Percentiles rank a stretch among this genome's conserved stretches.
phyloP scores from a whole-genome alignment of 345 rosid species.

The Stellera chamaejasme region DNA sequence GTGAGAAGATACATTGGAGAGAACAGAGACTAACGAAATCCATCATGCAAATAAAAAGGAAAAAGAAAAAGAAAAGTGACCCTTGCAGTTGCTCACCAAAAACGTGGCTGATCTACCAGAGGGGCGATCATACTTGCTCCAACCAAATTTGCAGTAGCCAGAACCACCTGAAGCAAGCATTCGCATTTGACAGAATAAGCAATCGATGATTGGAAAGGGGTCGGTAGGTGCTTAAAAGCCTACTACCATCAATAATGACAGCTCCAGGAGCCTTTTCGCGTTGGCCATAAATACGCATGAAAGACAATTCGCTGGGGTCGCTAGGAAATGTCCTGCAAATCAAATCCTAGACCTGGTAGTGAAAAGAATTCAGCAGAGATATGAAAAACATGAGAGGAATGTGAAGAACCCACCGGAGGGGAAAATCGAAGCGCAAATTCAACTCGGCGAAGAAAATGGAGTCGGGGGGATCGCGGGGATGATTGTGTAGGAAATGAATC shows the following conservation, averaged over 20 bases:
- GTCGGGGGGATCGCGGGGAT: slow-evolving; percentile 34
- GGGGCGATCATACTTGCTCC: slow-evolving; percentile 74
- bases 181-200: neutral
- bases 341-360: neutral
- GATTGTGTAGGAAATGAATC: slow-evolving; percentile 50
- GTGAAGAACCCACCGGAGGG: slow-evolving; percentile 46
- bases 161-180: slow-evolving; percentile 60
- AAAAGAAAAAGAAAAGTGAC: neutral
- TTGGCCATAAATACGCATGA: slow-evolving; percentile 60
- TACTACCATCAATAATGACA: slow-evolving; percentile 81
- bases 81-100: slow-evolving; percentile 44
- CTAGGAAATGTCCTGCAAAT: slow-evolving; percentile 31
- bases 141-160: slow-evolving; percentile 87
- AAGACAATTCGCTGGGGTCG: slow-evolving; percentile 38
- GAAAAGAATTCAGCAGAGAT: no score
- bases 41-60: no score
- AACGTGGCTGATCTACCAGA: slow-evolving; percentile 79
- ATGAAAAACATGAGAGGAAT: no score
- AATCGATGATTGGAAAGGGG: no score
- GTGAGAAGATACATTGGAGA: neutral
- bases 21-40: neutral
- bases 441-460: slow-evolving; percentile 66
- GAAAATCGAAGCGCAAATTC: slow-evolving; percentile 49
- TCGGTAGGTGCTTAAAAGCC: neutral
- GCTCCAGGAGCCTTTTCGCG: slow-evolving; percentile 59